Base-by-base conservation (phyloP, 768 basidiomycete genomes). In the Fomitopsis serialis region DNA sequence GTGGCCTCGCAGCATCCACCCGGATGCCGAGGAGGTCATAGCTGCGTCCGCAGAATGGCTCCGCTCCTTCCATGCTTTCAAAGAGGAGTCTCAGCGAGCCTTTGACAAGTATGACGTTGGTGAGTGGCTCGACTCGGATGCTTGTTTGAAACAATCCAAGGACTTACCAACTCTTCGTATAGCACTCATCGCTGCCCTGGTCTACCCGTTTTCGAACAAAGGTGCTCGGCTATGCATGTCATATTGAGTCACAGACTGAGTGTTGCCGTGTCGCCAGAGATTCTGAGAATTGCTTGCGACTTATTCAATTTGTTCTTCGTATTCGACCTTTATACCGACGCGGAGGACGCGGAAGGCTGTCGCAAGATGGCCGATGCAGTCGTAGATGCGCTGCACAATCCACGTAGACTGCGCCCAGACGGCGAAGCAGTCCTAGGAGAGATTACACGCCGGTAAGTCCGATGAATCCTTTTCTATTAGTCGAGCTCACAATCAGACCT, bases 21-120 rank as follows among this genome's bases (percentile, higher is more conserved):
- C 67, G 2, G 48, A 61, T 48, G 66, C 64, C 51, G 57, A 61
- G 12, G 58, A 60, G 42, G 61, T 58, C 50, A 58, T 63, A 15
- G 52, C 55, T 0, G 69, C 65, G 46, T 69, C 69, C 2, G 45
- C 46, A 11, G 59, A 53, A 1, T 71, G 70, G 70, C 46, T 61
- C 17, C 57, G 59, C n/a, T 27, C 52, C 11, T 68, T 67, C 61
- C 27, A 58, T 6, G 48, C 63, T 0, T 69, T 71, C 56, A 55
- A 48, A 10, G 57, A 63, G 1, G 49, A 63, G 40, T 55, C 65
- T 0, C 66, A 67, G 51, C 36, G 48, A 3, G 66, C 62, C 1
- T 71, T 66, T 47, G 61, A 68, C 25, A 50, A 21, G 10, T 62
- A 64, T 37, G 53, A 66, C 53, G 56, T 64, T 29, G 52, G 61